phyloP scores from a whole-genome alignment of 129 eudicot species.

The Apium graveolens region DNA sequence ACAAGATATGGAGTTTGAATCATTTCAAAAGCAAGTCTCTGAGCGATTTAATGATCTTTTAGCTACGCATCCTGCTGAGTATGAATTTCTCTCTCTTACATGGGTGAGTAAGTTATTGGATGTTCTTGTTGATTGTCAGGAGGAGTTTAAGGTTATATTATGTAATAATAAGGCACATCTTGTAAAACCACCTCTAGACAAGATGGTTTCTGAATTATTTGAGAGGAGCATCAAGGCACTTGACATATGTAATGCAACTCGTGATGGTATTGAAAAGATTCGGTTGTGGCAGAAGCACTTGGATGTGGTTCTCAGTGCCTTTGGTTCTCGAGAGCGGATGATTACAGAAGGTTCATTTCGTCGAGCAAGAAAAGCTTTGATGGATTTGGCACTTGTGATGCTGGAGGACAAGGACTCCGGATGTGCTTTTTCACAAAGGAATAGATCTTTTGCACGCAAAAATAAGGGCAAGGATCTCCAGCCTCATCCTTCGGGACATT shows the following conservation, averaged over 20 bases:
- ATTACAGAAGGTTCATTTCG: constrained; percentile 62
- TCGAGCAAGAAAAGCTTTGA: constrained; percentile 67
- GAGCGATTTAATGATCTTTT: constrained; percentile 39
- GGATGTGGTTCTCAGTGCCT: constrained; percentile 55
- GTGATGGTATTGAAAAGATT: constrained; percentile 75
- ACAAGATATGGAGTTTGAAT: constrained; percentile 29
- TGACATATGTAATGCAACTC: constrained; percentile 75
- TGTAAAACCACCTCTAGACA: constrained; percentile 52
- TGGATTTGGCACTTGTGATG: constrained; percentile 71
- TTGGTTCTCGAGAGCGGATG: constrained; percentile 43
- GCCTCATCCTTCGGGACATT: constrained; percentile 49
- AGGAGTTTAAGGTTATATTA: constrained; percentile 45
- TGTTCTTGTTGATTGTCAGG: constrained; percentile 46
- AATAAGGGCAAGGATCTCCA: constrained; percentile 46
- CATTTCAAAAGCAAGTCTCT: constrained; percentile 42
- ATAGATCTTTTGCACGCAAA: constrained; percentile 70
- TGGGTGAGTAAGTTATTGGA: constrained; percentile 66
- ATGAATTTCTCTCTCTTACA: constrained; percentile 48
- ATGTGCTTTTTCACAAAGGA: constrained; percentile 43
- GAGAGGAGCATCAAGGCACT: constrained; percentile 69
- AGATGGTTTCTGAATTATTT: constrained; percentile 38
- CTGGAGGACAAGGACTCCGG: constrained; percentile 63
- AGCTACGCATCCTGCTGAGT: constrained; percentile 13
- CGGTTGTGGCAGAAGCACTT: constrained; percentile 66
- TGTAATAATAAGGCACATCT: constrained; percentile 32